Base-by-base conservation (phyloP, 1,284 basidiomycete species). In the Cryptococcus deneoformans region DNA sequence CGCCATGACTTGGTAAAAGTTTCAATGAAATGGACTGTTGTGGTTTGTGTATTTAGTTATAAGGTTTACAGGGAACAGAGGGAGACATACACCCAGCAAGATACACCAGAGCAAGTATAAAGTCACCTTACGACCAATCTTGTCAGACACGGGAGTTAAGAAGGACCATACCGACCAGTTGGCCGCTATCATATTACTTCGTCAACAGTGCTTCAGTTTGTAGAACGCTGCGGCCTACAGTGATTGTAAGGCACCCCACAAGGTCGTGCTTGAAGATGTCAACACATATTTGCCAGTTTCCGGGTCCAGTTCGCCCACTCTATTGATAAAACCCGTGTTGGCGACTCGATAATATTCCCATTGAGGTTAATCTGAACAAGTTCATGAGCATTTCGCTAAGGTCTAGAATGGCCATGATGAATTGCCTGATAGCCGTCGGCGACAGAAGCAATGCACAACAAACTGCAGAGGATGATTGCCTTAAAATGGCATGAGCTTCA, bases 351-450 rank as follows among this genome's bases (percentile, higher is more conserved):
- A 54, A 63, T 52, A 45, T 58, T 60, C 35, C 62, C 57, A 50
- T 57, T 60, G 38, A 60, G 38, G 42, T 56, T 60, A 47, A 58
- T 54, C 53, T 58, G 49, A 36, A 16, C 8, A 8, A 14, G 46
- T 14, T 14, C 40, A 7, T n/a, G n/a, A 10, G 35, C 7, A 14
- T 12, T 11, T 9, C 6, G 38, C 6, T 49, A 46, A 44, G 47
- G 10, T 11, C 45, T 1, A n/a, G 46, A 11, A 44, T 4, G 12
- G 29, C 29, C 29, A 29, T 29, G 29, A 29, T 29, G 16, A 39
- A 43, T 38, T 11, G 51, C 57, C 46, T 63, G 63, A 36, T 64
- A 64, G 10, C 63, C 63, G 44, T 64, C 63, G n/a, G 57, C 56
- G 3, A 57, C 63, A n/a, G 60, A 60, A 12, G 60, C 60, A 34